A percentile compares a stretch with the other conserved stretches of the same genome.
Evolutionary conservation across 2,329 filamentous ascomycete genomes (phyloP).

Genomic region (Cercospora sp.): DNA sequence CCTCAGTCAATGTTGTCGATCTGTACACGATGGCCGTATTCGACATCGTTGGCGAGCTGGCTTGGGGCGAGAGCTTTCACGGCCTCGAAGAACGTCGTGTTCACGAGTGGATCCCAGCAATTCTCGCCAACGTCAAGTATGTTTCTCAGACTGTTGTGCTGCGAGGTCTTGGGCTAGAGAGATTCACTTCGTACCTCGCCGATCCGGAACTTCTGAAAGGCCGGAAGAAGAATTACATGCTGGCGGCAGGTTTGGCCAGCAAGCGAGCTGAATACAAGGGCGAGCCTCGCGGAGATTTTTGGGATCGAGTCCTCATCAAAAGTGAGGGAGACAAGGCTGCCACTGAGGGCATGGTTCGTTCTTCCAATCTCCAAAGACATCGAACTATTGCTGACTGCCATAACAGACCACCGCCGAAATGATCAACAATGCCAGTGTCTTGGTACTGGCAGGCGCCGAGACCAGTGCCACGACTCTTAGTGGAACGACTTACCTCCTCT

Average conservation of each 20-base stretch:
- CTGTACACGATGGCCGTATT: slow-evolving; percentile 32
- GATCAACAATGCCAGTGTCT: slow-evolving; percentile 30
- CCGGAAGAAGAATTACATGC: slow-evolving; percentile 28
- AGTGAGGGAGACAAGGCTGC: slow-evolving; percentile 19
- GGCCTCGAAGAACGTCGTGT: slow-evolving; percentile 29
- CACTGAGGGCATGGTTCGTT: slow-evolving; percentile 17
- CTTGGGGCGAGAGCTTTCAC: slow-evolving; percentile 33
- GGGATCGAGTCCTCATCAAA: slow-evolving; percentile 25
- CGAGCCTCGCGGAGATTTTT: slow-evolving; percentile 22
- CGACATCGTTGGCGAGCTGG: slow-evolving; percentile 34
- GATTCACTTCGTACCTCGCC: slow-evolving; percentile 11
- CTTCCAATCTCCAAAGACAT: neutral
- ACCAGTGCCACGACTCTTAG: slow-evolving; percentile 37
- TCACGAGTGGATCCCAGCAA: slow-evolving; percentile 39
- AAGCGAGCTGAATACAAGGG: slow-evolving; percentile 15
- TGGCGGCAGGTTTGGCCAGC: slow-evolving; percentile 13
- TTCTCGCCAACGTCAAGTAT: slow-evolving; percentile 33
- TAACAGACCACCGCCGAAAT: slow-evolving; percentile 29
- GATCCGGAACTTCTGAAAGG: slow-evolving; percentile 5
- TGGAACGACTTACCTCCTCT: slow-evolving; percentile 31
- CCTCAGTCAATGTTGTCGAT: slow-evolving; percentile 31
- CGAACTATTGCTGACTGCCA: neutral
- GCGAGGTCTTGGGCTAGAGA: slow-evolving; percentile 4
- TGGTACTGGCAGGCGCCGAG: slow-evolving; percentile 38
- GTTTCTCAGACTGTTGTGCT: slow-evolving; percentile 6